phyloP scores from a whole-genome alignment of 2,329 filamentous ascomycete species.

The Juglanconis oblonga region DNA sequence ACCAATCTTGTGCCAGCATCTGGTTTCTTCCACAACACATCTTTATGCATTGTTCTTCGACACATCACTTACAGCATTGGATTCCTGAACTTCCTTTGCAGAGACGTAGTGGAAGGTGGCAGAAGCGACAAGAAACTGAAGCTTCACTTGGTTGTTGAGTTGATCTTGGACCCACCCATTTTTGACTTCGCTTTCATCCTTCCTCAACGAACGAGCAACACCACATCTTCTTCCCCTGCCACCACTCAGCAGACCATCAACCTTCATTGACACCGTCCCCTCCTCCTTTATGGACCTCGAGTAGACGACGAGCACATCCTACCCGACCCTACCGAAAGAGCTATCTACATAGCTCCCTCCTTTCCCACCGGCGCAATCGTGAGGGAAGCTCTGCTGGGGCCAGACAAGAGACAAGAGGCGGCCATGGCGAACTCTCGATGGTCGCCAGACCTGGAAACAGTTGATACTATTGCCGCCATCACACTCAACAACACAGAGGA shows the following conservation, averaged over 20 bases:
- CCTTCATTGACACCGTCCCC: background rate
- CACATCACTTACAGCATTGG: background rate
- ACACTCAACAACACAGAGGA: background rate
- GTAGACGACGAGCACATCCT: background rate
- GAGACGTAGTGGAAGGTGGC: conserved; percentile 25
- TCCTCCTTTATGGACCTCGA: background rate
- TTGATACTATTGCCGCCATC: conserved; percentile 4
- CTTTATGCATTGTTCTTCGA: too few species aligned
- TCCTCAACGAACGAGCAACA: background rate
- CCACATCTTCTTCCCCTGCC: background rate
- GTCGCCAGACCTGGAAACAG: background rate
- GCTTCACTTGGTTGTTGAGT: background rate
- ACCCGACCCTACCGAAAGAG: background rate
- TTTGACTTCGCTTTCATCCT: too few species aligned
- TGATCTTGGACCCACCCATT: background rate
- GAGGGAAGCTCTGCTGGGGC: background rate
- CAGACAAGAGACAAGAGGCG: background rate
- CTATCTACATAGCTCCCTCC: background rate
- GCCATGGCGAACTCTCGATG: background rate
- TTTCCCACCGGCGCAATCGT: background rate
- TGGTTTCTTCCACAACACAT: too few species aligned
- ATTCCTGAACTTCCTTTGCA: background rate
- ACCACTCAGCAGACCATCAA: background rate
- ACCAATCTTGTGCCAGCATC: background rate
- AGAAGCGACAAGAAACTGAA: background rate